Evolutionary conservation across 768 basidiomycete genomes (phyloP).

Genomic region (Galerina marginata): DNA sequence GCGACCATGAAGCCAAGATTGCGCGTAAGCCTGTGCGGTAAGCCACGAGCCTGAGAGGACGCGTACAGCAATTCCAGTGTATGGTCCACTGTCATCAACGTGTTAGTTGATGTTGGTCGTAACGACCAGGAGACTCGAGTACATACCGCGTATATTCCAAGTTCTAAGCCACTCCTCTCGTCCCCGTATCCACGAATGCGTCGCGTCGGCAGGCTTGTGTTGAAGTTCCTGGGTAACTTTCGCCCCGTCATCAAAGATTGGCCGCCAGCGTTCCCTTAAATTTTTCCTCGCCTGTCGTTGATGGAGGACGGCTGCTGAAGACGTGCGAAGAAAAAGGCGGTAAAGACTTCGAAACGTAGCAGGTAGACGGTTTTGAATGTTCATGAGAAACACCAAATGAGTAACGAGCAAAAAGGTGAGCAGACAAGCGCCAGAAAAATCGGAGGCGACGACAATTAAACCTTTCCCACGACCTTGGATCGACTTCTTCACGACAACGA

Average conservation of each 20-base stretch:
- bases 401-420: not conserved
- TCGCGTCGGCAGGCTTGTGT: constrained; percentile 23
- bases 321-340: constrained; percentile 61
- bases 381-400: constrained; percentile 1
- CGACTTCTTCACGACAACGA: too few relatives aligned
- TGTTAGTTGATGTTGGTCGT: too few relatives aligned
- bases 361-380: constrained; percentile 28
- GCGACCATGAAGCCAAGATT: constrained; percentile 53
- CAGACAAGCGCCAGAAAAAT: not conserved
- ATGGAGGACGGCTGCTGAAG: constrained; percentile 63
- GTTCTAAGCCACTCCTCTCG: constrained; percentile 47
- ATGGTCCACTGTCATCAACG: constrained; percentile 58
- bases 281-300: constrained; percentile 47
- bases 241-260: constrained; percentile 58
- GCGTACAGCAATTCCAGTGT: constrained; percentile 66
- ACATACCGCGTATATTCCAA: constrained; percentile 65
- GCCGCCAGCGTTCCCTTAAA: constrained; percentile 56
- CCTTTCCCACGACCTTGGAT: not conserved
- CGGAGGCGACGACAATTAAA: not conserved
- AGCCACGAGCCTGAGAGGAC: constrained; percentile 66
- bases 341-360: constrained; percentile 59
- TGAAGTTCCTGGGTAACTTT: constrained; percentile 47
- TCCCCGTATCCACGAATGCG: constrained; percentile 31
- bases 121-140: too few relatives aligned
- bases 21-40: constrained; percentile 61